A percentile compares a stretch with the other conserved stretches of the same genome.
Conservation (phyloP, 139 green algal genomes). For the Auxenochlorella pyrenoidosa region DNA sequence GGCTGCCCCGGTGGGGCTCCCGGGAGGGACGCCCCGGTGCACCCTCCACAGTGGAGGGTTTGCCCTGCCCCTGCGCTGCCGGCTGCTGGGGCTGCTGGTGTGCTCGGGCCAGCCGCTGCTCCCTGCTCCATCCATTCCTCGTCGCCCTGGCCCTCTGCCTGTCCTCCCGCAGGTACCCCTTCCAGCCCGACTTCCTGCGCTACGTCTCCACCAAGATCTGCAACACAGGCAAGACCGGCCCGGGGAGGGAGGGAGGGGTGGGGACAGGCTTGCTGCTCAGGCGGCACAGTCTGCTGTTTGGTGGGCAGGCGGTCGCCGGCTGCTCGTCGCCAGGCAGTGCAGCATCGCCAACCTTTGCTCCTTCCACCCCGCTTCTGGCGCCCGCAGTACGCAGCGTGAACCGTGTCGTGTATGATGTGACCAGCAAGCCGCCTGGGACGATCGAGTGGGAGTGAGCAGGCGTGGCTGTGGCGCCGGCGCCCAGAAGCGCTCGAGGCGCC, state of each 20-base stretch:
- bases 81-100: too few relatives aligned
- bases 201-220: constrained; percentile 93
- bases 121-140: not conserved
- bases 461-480: not conserved
- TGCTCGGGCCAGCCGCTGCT: not conserved
- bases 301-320: too few relatives aligned
- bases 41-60: too few relatives aligned
- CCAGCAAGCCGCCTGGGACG: constrained; percentile 96
- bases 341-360: too few relatives aligned
- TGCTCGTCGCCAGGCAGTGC: too few relatives aligned
- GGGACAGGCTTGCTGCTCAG: too few relatives aligned
- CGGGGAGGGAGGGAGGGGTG: too few relatives aligned
- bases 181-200: constrained; percentile 92
- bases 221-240: constrained; percentile 73
- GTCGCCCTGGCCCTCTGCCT: not conserved
- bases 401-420: constrained; percentile 98
- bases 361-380: not conserved
- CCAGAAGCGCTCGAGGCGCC: too few relatives aligned
- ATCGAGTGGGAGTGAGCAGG: constrained; percentile 97
- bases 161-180: constrained; percentile 72
- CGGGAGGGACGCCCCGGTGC: too few relatives aligned
- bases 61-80: too few relatives aligned
- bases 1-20: not conserved
- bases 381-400: constrained; percentile 85
- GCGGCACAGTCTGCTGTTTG: too few relatives aligned